These are phyloP conservation scores for bread wheat (Triticum aestivum) DNA, from an alignment of 176 grass and related monocot species.

Conservation along the genomic window DNA sequence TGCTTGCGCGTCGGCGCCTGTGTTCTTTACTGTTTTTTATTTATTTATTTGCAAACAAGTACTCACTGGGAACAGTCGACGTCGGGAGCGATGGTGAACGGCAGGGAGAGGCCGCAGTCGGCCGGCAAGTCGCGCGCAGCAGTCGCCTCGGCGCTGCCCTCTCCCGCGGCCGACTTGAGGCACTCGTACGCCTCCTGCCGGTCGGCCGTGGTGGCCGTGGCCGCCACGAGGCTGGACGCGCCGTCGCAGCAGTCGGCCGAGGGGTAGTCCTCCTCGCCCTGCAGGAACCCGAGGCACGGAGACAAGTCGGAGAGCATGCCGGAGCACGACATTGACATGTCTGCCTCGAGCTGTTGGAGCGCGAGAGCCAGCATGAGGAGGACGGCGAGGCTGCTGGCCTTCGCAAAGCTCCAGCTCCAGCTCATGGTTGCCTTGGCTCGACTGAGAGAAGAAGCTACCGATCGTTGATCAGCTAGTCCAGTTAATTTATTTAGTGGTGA, in stretches of 20 bases:
- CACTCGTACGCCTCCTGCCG: slow-evolving; percentile 46
- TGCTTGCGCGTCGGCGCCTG: too few relatives aligned
- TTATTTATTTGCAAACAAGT: neutral
- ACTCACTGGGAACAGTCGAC: slow-evolving; percentile 49
- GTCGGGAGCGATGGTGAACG: slow-evolving; percentile 36
- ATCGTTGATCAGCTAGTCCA: neutral
- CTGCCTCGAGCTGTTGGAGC: slow-evolving; percentile 11
- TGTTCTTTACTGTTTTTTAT: too few relatives aligned
- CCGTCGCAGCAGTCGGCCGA: slow-evolving; percentile 44
- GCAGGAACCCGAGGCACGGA: slow-evolving; percentile 41
- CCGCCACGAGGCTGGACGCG: slow-evolving; percentile 14
- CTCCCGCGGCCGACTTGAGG: slow-evolving; percentile 29
- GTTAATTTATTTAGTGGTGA: neutral
- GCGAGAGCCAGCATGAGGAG: slow-evolving; percentile 16
- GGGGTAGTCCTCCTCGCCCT: slow-evolving; percentile 12
- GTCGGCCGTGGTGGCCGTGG: slow-evolving; percentile 5
- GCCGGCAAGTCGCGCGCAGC: slow-evolving; percentile 33
- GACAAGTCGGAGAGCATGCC: slow-evolving; percentile 11
- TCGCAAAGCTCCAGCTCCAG: neutral
- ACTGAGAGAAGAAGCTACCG: neutral
- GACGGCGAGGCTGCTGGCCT: neutral
- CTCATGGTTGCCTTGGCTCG: slow-evolving; percentile 12
- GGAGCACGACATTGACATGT: slow-evolving; percentile 13
- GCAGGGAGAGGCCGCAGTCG: slow-evolving; percentile 35
- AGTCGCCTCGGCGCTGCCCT: neutral